Base-by-base conservation (phyloP, 192 early-diverging fungal species). In the Linnemannia elongata region DNA sequence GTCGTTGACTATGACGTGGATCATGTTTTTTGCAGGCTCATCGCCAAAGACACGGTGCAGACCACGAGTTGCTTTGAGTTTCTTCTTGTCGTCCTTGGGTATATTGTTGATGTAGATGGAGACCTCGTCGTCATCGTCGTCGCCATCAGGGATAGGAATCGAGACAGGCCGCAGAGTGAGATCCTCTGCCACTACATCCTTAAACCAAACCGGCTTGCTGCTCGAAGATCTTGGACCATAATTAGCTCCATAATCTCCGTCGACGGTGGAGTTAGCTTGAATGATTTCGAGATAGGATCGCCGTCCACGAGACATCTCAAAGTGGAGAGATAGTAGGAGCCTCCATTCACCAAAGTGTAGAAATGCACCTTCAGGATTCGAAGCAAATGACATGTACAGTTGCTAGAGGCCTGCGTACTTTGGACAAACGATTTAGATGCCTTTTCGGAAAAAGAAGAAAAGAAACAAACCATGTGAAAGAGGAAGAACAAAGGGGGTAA, bases 121-220 rank as follows among this genome's bases (percentile, higher is more conserved):
- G 47, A 75, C 52, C 30, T 75, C 74, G 68, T 69, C 68, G 33
- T 69, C 68, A 41, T 41, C 41, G 68, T 69, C 68, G 74, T 75
- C 74, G 74, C 54, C 74, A 55, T 75, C 74, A 55, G 45, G 30
- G 52, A 55, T n/a, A 55, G 74, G 74, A 75, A 55, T 75, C 49
- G 74, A 75, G 71, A 72, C 39, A 39, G 36, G 15, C 39, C 71
- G 44, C 39, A 72, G 71, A 45, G 42, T 72, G 71, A 72, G 71
- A 39, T 72, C 27, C 39, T 72, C 71, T 39, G 39, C 71, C 27
- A 6, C 71, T 39, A 72, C 42, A 45, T 72, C 42, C 39, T 72
- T 45, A 45, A 72, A 72, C 41, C 27, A 72, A 72, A 10, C 71
- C 42, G 36, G 71, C 36, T 72, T 72, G 71, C 71, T 45, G 42